phyloP scores from a whole-genome alignment of 768 basidiomycete genomes.

The Boletus pseudopeckii region DNA sequence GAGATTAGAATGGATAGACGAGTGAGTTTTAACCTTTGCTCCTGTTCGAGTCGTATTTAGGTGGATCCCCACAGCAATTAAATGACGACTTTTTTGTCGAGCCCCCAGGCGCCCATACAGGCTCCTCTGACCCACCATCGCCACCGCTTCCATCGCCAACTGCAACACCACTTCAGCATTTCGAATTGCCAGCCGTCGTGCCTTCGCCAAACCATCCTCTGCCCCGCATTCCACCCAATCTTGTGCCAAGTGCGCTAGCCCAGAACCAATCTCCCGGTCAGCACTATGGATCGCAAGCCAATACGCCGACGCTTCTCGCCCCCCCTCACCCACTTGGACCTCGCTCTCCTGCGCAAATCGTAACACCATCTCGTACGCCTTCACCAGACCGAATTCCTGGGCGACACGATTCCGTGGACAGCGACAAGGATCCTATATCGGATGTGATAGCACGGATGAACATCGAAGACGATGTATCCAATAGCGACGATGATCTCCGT shows the following conservation, averaged over 20 bases:
- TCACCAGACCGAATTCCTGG: constrained; percentile 51
- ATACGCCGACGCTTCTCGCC: constrained; percentile 42
- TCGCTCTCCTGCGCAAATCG: constrained; percentile 51
- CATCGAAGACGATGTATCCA: constrained; percentile 19
- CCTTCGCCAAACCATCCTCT: constrained; percentile 35
- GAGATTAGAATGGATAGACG: constrained; percentile 64
- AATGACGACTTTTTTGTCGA: constrained; percentile 26
- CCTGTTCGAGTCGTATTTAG: constrained; percentile 18
- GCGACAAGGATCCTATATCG: constrained; percentile 21
- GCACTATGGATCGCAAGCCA: constrained; percentile 26
- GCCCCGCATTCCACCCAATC: constrained; percentile 36
- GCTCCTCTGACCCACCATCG: constrained; percentile 33
- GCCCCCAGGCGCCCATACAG: constrained; percentile 13
- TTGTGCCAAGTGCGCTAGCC: constrained; percentile 14
- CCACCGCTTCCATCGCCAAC: constrained; percentile 24
- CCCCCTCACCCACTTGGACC: constrained; percentile 76
- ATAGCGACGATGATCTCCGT: constrained; percentile 30
- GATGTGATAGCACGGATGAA: constrained; percentile 30
- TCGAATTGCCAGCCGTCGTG: constrained; percentile 30
- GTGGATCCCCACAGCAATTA: constrained; percentile 14
- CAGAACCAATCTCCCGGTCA: constrained; percentile 15
- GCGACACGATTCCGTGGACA: constrained; percentile 23
- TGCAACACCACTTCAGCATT: constrained; percentile 30
- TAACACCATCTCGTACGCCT: constrained; percentile 59
- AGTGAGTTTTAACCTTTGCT: constrained; percentile 41